Conservation (phyloP, 768 basidiomycete genomes). For the Tulasnella sp. region DNA sequence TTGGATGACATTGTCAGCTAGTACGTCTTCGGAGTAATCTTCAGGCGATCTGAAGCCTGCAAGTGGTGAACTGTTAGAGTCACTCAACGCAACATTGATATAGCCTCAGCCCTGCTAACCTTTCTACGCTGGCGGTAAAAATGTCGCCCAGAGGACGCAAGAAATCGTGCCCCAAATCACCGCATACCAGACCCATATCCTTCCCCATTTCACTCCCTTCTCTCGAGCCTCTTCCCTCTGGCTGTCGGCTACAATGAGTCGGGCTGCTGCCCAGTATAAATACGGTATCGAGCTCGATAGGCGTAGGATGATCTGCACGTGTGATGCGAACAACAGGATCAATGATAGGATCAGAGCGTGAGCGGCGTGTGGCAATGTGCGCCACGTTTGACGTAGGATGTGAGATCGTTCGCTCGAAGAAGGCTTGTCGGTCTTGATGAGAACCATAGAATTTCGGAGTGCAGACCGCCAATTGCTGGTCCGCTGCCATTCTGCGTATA, state of each 20-base stretch:
- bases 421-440: not conserved
- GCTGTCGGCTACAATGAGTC: constrained; percentile 42
- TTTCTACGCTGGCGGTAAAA: constrained; percentile 88
- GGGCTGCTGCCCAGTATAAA: constrained; percentile 77
- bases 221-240: not conserved
- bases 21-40: too few relatives aligned
- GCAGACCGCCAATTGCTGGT: not conserved
- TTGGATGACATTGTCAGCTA: too few relatives aligned
- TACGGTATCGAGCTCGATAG: constrained; percentile 65
- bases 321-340: constrained; percentile 64
- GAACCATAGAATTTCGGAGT: not conserved
- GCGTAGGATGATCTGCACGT: constrained; percentile 80
- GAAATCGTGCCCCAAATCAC: constrained; percentile 62
- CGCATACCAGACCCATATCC: constrained; percentile 66
- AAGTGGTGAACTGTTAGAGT: too few relatives aligned
- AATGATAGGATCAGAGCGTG: constrained; percentile 54
- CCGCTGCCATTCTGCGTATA: not conserved
- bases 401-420: not conserved
- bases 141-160: constrained; percentile 67
- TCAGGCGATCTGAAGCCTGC: too few relatives aligned
- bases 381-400: not conserved
- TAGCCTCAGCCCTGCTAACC: too few relatives aligned
- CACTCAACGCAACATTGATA: too few relatives aligned
- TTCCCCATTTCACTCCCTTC: constrained; percentile 30
- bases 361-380: constrained; percentile 52